Conservation (phyloP, 2,329 filamentous ascomycete genomes). For the Sclerotinia glacialis region DNA sequence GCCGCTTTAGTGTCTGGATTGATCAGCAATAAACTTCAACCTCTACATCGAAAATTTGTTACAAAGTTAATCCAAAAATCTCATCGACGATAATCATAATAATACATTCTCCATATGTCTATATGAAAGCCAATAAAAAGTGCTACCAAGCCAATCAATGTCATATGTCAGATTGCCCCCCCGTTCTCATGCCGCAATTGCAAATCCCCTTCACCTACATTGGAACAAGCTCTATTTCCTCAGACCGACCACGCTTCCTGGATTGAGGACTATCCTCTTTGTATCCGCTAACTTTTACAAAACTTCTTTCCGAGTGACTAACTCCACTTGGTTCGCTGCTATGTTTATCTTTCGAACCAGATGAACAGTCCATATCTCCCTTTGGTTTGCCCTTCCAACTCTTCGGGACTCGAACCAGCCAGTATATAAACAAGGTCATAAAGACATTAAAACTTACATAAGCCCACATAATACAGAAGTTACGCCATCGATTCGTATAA, state of each 20-base stretch:
- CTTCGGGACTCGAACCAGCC: constrained; percentile 48
- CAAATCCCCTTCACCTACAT: neutral
- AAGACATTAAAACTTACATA: constrained; percentile 53
- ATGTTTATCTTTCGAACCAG: neutral
- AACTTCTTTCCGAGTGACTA: constrained; percentile 5
- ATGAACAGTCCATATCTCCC: neutral
- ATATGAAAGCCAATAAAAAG: neutral
- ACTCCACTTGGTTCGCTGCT: neutral
- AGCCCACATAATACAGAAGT: constrained; percentile 52
- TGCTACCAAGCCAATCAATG: neutral
- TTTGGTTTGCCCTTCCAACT: constrained; percentile 22
- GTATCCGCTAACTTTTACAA: neutral
- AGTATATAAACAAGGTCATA: constrained; percentile 54
- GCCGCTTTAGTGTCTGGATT: neutral
- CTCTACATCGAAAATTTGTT: neutral
- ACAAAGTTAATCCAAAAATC: neutral
- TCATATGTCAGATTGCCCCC: neutral
- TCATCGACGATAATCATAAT: neutral
- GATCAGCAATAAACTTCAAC: neutral
- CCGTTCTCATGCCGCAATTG: constrained; percentile 1
- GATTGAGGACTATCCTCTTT: neutral
- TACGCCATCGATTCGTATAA: constrained; percentile 64
- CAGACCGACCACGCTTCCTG: neutral
- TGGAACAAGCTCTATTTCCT: constrained; percentile 13
- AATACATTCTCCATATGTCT: neutral